These are phyloP conservation scores for Aureobasidium sp. DNA, from an alignment of 2,329 filamentous ascomycete species.

Conservation along the genomic window DNA sequence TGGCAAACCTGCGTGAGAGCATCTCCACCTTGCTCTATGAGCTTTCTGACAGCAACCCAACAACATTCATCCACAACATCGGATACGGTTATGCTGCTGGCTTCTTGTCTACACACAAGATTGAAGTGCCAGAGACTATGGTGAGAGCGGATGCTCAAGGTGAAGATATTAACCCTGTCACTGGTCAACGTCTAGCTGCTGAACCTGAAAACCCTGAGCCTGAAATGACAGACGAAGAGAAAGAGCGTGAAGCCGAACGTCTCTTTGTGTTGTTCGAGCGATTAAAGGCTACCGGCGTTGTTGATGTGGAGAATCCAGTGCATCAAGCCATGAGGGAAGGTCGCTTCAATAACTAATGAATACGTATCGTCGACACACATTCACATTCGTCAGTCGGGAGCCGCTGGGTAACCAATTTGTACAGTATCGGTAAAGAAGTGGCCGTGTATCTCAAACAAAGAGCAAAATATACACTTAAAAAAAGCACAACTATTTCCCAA, in stretches of 20 bases:
- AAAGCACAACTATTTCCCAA: too few species aligned
- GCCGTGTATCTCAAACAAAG: background rate
- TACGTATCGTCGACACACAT: too few species aligned
- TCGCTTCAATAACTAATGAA: conserved; percentile 54
- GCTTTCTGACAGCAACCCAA: conserved; percentile 72
- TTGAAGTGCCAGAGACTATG: conserved; percentile 64
- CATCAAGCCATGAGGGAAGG: conserved; percentile 62
- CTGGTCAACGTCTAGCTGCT: conserved; percentile 58
- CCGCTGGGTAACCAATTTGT: too few species aligned
- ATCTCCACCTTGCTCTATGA: conserved; percentile 80
- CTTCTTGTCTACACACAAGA: conserved; percentile 77
- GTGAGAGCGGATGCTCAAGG: conserved; percentile 45
- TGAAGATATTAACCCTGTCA: conserved; percentile 68
- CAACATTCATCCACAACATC: conserved; percentile 78
- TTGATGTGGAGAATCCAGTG: conserved; percentile 74
- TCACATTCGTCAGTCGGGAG: too few species aligned
- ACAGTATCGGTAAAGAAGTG: too few species aligned
- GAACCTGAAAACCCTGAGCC: conserved; percentile 45
- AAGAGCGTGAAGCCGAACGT: conserved; percentile 81
- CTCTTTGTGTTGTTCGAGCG: conserved; percentile 86
- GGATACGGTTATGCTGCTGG: conserved; percentile 92
- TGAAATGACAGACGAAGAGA: conserved; percentile 88
- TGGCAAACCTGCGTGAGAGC: conserved; percentile 64
- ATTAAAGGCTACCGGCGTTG: conserved; percentile 65
- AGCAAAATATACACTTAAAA: too few species aligned